These are phyloP conservation scores for Hylodesmum podocarpum DNA, from an alignment of 306 rosid species.

Conservation along the genomic window DNA sequence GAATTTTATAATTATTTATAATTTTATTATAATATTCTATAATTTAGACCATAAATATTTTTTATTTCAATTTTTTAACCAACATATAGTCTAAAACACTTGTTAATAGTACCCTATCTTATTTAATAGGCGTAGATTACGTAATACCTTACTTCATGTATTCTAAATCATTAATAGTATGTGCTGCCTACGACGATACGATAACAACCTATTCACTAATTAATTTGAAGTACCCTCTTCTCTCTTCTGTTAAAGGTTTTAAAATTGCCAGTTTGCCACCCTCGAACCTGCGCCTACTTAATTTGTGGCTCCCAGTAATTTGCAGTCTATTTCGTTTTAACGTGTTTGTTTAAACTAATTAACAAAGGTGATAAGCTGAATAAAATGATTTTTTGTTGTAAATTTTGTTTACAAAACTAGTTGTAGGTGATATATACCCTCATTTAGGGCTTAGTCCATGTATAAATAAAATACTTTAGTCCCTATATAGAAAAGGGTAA, in stretches of 20 bases:
- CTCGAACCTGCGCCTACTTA: neutral
- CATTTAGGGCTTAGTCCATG: no score
- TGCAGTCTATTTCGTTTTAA: neutral
- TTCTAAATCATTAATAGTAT: neutral
- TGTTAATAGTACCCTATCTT: no score
- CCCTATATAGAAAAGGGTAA: no score
- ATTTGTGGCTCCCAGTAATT: neutral
- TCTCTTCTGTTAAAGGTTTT: neutral
- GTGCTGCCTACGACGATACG: neutral
- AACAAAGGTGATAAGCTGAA: neutral
- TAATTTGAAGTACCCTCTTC: neutral
- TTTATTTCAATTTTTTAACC: no score
- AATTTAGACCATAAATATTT: no score
- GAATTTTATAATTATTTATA: no score
- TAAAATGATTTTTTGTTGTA: no score
- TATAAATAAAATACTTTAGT: no score
- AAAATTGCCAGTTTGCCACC: conserved; percentile 1
- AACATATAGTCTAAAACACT: no score
- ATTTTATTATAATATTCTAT: no score
- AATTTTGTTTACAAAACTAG: no score
- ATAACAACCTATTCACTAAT: neutral
- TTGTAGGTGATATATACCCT: no score
- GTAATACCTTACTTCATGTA: conserved; percentile 11
- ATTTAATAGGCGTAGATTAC: neutral
- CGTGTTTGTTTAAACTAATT: neutral